Evolutionary conservation across 345 rosid species (phyloP), one percentile per base, ranked within the genome.

Genomic region (Camelina neglecta): DNA sequence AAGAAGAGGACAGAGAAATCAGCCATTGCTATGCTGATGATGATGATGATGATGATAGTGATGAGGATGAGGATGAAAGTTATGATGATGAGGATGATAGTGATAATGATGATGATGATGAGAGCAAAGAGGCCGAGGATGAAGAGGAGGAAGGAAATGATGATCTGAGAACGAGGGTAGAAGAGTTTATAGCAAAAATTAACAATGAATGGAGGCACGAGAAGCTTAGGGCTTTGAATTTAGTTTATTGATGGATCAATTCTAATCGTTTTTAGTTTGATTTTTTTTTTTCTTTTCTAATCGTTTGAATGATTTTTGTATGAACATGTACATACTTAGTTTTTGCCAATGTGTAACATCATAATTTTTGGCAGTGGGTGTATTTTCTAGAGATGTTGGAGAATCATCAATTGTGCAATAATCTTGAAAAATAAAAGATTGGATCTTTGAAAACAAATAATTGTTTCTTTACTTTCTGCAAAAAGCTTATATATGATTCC

Each of bases 171-270:
- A 88, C 68, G 77, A 85, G 89, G 48, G 82, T 73, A 1, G 96
- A 89, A 74, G 89, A 85, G 44, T 88, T 91, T 21, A 91, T 88
- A 20, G 78, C 79, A 21, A 86, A 86, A 42, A 75, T 88, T 8
- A 86, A 86, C 47, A 75, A 73, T 23, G 88, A 80, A 71, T 87
- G 97, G 96, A 83, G 65, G 20, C 87, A 75, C 29, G 96, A 93
- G 74, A 78, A 41, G 64, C 45, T 77, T 48, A 77, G 11, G 12
- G 20, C 81, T 48, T 71, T 77, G 21, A 71, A 62, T 21, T 71
- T 58, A 71, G 81, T 77, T 57, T 65, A 38, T 48, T 77, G 26
- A 70, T 20, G 7, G 0, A 60, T 60, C 24, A 4, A 36, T 21
- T 56, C 3, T 42, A 26, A 26, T 26, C 29, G 29, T 26, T 26